Evolutionary conservation across 352 stramenopile species (phyloP), one percentile per base, ranked within the genome.

Genomic region (Sclerospora graminicola): DNA sequence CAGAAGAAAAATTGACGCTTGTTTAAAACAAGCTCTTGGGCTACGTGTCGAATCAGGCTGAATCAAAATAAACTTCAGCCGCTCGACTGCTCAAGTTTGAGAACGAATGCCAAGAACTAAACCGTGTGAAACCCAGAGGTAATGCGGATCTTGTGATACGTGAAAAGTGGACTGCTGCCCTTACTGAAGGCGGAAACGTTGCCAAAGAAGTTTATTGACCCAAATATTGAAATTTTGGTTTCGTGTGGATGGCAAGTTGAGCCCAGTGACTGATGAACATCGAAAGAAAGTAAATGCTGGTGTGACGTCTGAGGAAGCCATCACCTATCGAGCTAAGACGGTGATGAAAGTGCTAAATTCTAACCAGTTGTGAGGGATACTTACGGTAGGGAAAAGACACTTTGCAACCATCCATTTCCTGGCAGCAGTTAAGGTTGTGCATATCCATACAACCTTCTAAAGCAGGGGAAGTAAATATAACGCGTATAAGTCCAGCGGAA

Each of bases 341-440:
- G n/a, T n/a, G 26, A 76, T 89, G 36, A 69, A 89, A 35, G 52
- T 88, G 19, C 50, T 91, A 14, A 91, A 91, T 45, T 73, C 70
- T 21, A 83, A 92, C 47, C 74, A 90, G 33, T 55, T 94, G 43
- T 60, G 75, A 9, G 79, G 97, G 27, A 80, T 94, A 26, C 63
- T 98, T 13, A 87, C 80, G 6, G 91, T 98, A 63, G 94, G 94
- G 36, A 83, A 96, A n/a, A n/a, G n/a, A n/a, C n/a, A n/a, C n/a
- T n/a, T n/a, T n/a, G n/a, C n/a, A n/a, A n/a, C n/a, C n/a, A n/a
- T n/a, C n/a, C n/a, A n/a, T n/a, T n/a, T n/a, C n/a, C n/a, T n/a
- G n/a, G n/a, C n/a, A n/a, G n/a, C n/a, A n/a, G n/a, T n/a, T n/a
- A n/a, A n/a, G n/a, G n/a, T n/a, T n/a, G n/a, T n/a, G n/a, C n/a